These are phyloP conservation scores for Septoria linicola DNA, from an alignment of 2,329 filamentous ascomycete genomes.

Conservation along the genomic window DNA sequence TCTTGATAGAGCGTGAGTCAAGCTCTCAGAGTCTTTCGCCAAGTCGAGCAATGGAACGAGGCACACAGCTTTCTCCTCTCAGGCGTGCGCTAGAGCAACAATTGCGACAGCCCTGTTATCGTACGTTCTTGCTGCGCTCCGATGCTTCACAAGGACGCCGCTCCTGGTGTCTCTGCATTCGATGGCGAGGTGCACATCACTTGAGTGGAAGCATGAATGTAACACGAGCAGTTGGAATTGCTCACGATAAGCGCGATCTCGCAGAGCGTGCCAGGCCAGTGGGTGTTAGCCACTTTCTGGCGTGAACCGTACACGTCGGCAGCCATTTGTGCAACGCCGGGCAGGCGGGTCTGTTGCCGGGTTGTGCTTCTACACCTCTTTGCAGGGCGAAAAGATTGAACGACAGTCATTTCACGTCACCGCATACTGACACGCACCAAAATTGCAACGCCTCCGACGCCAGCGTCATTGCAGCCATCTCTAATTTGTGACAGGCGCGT, in stretches of 20 bases:
- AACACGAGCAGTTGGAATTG: slow-evolving; percentile 19
- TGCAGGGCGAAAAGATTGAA: slow-evolving; percentile 15
- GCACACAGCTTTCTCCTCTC: no score
- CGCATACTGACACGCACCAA: slow-evolving; percentile 9
- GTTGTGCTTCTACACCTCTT: slow-evolving; percentile 16
- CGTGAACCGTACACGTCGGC: slow-evolving; percentile 17
- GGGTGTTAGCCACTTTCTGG: slow-evolving; percentile 7
- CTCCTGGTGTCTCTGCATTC: no score
- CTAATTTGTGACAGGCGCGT: not conserved
- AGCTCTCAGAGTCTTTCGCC: no score
- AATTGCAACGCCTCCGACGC: not conserved
- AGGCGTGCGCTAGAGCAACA: no score
- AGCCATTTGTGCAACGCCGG: slow-evolving; percentile 21
- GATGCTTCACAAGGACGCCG: no score
- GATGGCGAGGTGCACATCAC: no score
- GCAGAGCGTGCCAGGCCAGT: slow-evolving; percentile 15
- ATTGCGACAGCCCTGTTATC: not conserved
- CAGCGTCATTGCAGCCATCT: not conserved
- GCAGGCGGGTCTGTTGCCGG: slow-evolving; percentile 20
- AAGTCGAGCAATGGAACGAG: no score
- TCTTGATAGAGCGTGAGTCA: no score
- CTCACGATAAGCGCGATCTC: slow-evolving; percentile 14
- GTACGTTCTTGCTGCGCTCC: no score
- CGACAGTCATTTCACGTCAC: slow-evolving; percentile 24
- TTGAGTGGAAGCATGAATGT: not conserved